These are phyloP conservation scores for Linnemannia zychae DNA, from an alignment of 192 early-diverging fungal species.

Conservation along the genomic window DNA sequence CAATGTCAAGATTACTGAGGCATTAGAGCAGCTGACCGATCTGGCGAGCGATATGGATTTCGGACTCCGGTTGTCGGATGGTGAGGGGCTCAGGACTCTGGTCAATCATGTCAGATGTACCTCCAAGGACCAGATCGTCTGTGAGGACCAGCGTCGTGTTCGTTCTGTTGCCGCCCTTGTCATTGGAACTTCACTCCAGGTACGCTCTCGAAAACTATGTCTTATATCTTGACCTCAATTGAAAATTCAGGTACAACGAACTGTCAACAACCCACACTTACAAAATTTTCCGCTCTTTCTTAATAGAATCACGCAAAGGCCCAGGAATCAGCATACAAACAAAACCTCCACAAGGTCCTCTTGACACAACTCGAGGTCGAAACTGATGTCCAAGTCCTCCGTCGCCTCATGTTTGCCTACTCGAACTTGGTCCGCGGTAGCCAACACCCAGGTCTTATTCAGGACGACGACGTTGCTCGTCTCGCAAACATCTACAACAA, in stretches of 20 bases:
- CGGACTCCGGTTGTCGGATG: conserved; percentile 62
- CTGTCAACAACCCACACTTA: conserved; percentile 1
- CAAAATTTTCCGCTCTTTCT: neutral
- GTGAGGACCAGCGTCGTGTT: conserved; percentile 28
- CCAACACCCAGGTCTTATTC: conserved; percentile 14
- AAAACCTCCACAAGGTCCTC: conserved; percentile 36
- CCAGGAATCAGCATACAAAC: conserved; percentile 35
- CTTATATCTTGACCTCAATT: too few species aligned
- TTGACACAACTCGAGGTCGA: conserved; percentile 31
- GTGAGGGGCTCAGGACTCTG: conserved; percentile 46
- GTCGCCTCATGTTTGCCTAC: conserved; percentile 39
- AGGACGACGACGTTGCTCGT: conserved; percentile 28
- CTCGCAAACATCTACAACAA: conserved; percentile 31
- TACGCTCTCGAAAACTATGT: conserved; percentile 8
- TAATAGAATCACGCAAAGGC: conserved; percentile 45
- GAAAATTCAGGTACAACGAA: too few species aligned
- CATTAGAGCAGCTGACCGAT: conserved; percentile 67
- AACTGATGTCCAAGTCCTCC: conserved; percentile 22
- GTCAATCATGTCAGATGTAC: conserved; percentile 55
- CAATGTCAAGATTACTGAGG: conserved; percentile 24
- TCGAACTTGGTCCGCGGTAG: conserved; percentile 36
- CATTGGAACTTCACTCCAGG: conserved; percentile 69
- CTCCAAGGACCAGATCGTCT: conserved; percentile 1
- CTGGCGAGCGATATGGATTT: conserved; percentile 69
- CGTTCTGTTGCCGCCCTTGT: conserved; percentile 63